Conservation (phyloP, 352 stramenopile species). For the Globisporangium perplexum region DNA sequence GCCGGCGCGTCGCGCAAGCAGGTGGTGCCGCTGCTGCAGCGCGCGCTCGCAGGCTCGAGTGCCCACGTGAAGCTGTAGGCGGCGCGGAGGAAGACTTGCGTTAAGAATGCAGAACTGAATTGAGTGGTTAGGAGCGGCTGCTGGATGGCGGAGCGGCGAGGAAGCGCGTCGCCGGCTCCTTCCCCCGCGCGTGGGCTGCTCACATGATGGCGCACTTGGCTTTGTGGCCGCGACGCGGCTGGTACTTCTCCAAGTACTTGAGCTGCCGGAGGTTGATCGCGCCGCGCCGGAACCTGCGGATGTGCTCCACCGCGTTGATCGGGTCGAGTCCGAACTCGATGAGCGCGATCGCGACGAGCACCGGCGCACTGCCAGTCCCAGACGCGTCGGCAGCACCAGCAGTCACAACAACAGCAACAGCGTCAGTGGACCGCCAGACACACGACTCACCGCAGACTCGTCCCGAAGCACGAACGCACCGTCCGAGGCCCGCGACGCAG, state of each 20-base stretch:
- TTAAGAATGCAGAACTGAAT: neutral
- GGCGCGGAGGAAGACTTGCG: no score
- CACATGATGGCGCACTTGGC: constrained; percentile 85
- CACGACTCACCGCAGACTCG: neutral
- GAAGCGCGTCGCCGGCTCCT: neutral
- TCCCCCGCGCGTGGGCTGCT: constrained; percentile 7
- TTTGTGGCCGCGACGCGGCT: constrained; percentile 66
- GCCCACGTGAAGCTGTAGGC: neutral
- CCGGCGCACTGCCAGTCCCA: constrained; percentile 87
- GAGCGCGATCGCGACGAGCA: constrained; percentile 97
- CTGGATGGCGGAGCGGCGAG: neutral
- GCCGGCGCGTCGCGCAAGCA: constrained; percentile 65
- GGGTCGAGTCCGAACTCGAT: constrained; percentile 96
- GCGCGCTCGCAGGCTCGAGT: constrained; percentile 19
- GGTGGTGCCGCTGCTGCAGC: constrained; percentile 62
- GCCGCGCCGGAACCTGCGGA: constrained; percentile 91
- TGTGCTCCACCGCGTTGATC: constrained; percentile 96
- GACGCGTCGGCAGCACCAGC: no score
- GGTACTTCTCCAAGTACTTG: constrained; percentile 96
- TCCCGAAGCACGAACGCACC: no score
- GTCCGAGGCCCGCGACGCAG: constrained; percentile 96
- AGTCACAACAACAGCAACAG: constrained; percentile 2
- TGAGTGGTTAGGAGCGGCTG: neutral
- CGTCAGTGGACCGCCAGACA: neutral
- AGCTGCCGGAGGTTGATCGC: constrained; percentile 98